Base-by-base conservation (phyloP, 306 rosid genomes). In the Acacia confusa region DNA sequence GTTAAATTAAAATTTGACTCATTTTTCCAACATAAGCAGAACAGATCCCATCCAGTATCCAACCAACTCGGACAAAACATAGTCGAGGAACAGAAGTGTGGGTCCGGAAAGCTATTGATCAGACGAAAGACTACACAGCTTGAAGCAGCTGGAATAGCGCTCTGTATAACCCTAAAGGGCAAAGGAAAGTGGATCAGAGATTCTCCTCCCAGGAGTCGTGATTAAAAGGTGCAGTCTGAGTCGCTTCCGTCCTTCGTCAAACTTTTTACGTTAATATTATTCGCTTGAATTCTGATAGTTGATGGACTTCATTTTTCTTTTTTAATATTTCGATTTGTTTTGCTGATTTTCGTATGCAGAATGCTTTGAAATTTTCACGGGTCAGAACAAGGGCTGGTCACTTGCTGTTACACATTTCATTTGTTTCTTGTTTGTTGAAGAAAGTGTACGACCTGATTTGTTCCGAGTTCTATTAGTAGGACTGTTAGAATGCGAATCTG, bases 381-480 rank as follows among this genome's bases (percentile, higher is more conserved):
- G 6, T 72, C 2, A 30, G 4, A 2, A 55, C 13, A 14, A 32
- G 68, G 6, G 34, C 20, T 61, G 38, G 68, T 61, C 9, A 15
- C 19, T 72, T 4, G 17, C 34, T 70, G 53, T n/a, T 78, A 24
- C 28, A 50, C 44, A n/a, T 13, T 40, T 71, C 67, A 4, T 55
- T 11, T 32, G 19, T 1, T 55, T 52, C n/a, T 74, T 28, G 28
- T 57, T 43, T 74, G 6, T 10, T 74, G 1, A 3, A 22, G 76
- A 19, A 6, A 67, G 45, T 43, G 72, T 76, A 10, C 48, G 17
- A 53, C 43, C 73, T 78, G 70, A 73, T 82, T 79, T 69, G 83
- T 79, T 47, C 78, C 63, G 78, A 76, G 57, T 67, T 28, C 17
- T 50, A 7, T 19, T 53, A 9, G 9, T 34, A 12, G 48, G 64